These are phyloP conservation scores for Lentinus tigrinus DNA, from an alignment of 768 basidiomycete species.

Conservation along the genomic window DNA sequence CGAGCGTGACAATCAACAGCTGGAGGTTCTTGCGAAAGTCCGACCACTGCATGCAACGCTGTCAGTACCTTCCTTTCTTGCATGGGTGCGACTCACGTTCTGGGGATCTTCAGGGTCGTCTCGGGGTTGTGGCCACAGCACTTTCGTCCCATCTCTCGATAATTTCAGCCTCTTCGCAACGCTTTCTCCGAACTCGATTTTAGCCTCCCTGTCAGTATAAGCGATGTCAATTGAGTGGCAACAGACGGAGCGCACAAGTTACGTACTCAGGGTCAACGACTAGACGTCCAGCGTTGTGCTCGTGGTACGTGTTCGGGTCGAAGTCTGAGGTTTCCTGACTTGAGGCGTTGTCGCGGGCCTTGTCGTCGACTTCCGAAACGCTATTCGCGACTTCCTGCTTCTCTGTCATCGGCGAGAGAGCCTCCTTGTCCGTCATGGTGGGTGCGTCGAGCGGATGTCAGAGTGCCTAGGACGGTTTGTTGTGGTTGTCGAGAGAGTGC, in stretches of 20 bases:
- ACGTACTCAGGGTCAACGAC: slow-evolving; percentile 52
- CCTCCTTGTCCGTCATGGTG: not conserved
- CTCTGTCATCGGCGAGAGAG: slow-evolving; percentile 1
- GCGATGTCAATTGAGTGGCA: not conserved
- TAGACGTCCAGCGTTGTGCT: slow-evolving; percentile 54
- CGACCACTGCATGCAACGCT: slow-evolving; percentile 44
- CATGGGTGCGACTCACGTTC: slow-evolving; percentile 37
- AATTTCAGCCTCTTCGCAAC: slow-evolving; percentile 58
- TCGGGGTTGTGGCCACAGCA: slow-evolving; percentile 71
- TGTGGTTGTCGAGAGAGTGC: too few relatives aligned
- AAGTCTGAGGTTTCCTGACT: slow-evolving; percentile 18
- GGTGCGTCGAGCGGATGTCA: not conserved
- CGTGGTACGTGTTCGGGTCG: slow-evolving; percentile 46
- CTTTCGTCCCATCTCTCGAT: slow-evolving; percentile 51
- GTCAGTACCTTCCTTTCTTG: not conserved
- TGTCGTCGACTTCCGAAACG: slow-evolving; percentile 7
- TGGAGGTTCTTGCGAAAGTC: slow-evolving; percentile 51
- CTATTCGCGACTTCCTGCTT: slow-evolving; percentile 7
- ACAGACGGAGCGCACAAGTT: too few relatives aligned
- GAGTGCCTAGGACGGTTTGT: not conserved
- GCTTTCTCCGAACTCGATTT: slow-evolving; percentile 56
- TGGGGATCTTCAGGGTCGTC: slow-evolving; percentile 65
- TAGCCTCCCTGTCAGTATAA: slow-evolving; percentile 48
- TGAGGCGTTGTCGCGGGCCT: not conserved
- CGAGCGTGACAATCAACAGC: slow-evolving; percentile 59